Base-by-base conservation (phyloP, 2,329 filamentous ascomycete species). In the Phialophora tarda region DNA sequence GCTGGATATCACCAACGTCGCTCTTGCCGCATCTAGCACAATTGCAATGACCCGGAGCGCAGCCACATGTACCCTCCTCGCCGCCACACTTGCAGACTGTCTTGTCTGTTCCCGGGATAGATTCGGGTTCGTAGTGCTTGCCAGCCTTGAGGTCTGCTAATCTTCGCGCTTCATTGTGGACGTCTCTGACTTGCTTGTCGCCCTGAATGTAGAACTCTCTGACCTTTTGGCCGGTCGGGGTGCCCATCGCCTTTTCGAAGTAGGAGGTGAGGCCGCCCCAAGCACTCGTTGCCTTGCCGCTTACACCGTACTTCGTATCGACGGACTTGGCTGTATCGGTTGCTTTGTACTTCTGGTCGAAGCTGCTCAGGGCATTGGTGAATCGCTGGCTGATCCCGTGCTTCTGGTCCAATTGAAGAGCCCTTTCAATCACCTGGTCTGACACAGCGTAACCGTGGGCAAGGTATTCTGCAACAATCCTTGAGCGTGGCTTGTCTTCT, bases 401-500 rank as follows among this genome's bases (percentile, higher is more conserved):
- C 82, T 94, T 90, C 77, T 91, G 83, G 83, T 99, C 95, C 59
- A 98, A 88, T 32, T 91, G 87, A 75, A 99, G 91, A 69, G 92
- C 94, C 69, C 86, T 86, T 82, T 95, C 86, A 73, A 97, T 89
- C 59, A 91, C 91, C 64, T 85, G 82, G 76, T 91, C 89, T 68
- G 86, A 93, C 71, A 98, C 84, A 47, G 89, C 86, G 82, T 99
- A 99, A 73, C 95, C 95, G 75, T 97, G 92, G 11, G 95, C 93
- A 38, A 99, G 90, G 80, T 98, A 97, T 82, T 99, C 95, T 71
- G 95, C 95, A 59, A 97, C 80, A 78, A 99, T 97, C 74, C 95
- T 92, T 48, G 91, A 88, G 74, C 93, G 91, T 17, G 95, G 95
- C 86, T 99, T 99, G 84, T 98, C 93, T 81, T 99, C 95, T 78